These are phyloP conservation scores for Annulohypoxylon truncatum DNA, from an alignment of 2,329 filamentous ascomycete genomes.

Conservation along the genomic window DNA sequence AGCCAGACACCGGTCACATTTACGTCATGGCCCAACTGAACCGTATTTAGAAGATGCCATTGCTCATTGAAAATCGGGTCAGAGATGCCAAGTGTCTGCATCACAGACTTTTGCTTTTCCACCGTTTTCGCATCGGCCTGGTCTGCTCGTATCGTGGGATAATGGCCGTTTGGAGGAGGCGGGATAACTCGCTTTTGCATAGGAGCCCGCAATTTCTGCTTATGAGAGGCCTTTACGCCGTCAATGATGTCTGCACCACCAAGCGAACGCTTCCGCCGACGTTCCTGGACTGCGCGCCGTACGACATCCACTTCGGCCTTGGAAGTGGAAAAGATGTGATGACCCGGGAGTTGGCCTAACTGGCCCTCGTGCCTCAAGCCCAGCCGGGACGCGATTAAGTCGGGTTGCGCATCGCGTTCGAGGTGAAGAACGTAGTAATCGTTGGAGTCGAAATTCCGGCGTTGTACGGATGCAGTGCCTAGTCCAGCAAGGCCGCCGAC, in stretches of 20 bases:
- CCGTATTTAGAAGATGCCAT: conserved; percentile 92
- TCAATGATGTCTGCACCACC: conserved; percentile 72
- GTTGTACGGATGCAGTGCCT: conserved; percentile 61
- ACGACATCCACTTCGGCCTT: conserved; percentile 72
- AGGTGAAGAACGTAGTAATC: conserved; percentile 97
- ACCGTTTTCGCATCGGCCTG: conserved; percentile 59
- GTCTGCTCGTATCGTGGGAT: conserved; percentile 43
- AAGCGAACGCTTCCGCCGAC: conserved; percentile 70
- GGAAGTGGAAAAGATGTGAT: conserved; percentile 86
- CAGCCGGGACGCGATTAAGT: conserved; percentile 76
- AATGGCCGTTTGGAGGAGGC: conserved; percentile 49
- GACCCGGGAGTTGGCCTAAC: conserved; percentile 80
- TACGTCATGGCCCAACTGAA: conserved; percentile 87
- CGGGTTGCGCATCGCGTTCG: conserved; percentile 71
- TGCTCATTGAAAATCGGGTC: conserved; percentile 95
- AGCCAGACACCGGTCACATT: conserved; percentile 97
- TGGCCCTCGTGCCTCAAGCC: conserved; percentile 84
- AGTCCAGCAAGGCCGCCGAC: conserved; percentile 60
- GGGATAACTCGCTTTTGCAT: conserved; percentile 65
- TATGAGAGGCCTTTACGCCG: conserved; percentile 80
- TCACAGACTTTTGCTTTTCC: conserved; percentile 69
- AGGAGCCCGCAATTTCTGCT: conserved; percentile 68
- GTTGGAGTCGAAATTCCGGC: conserved; percentile 79
- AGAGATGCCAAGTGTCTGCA: conserved; percentile 75
- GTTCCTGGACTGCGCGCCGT: conserved; percentile 62